Percentiles rank a stretch among this genome's conserved stretches.
Conservation (phyloP, 2,329 filamentous ascomycete genomes). For the Talaromyces sp. region DNA sequence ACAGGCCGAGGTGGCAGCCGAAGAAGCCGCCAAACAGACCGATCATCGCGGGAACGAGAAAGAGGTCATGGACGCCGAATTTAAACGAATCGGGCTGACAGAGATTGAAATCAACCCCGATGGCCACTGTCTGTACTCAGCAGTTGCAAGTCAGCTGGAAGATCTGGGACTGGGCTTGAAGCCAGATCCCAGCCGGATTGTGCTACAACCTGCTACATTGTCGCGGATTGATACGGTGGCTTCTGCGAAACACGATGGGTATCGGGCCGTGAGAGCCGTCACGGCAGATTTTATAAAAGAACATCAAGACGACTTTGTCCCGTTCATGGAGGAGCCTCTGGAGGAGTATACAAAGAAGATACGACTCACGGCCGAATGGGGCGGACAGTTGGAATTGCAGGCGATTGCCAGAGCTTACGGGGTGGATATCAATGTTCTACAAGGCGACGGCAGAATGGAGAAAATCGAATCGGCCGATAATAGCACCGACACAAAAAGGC, state of each 20-base stretch:
- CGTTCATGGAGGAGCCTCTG: constrained; percentile 79
- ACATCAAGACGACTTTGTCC: constrained; percentile 74
- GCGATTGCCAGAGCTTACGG: constrained; percentile 77
- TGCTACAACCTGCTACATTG: constrained; percentile 24
- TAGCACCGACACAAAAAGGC: constrained; percentile 46
- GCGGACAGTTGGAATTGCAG: constrained; percentile 82
- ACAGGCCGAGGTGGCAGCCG: constrained; percentile 59
- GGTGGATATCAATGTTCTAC: constrained; percentile 76
- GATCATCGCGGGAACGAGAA: constrained; percentile 68
- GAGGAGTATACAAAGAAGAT: constrained; percentile 70
- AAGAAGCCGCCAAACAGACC: constrained; percentile 69
- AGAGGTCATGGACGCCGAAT: constrained; percentile 62
- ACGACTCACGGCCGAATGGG: constrained; percentile 87
- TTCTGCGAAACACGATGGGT: constrained; percentile 43
- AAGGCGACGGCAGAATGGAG: constrained; percentile 73
- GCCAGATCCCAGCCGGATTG: constrained; percentile 31
- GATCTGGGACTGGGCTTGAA: constrained; percentile 38
- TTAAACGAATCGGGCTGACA: constrained; percentile 58
- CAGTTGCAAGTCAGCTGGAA: constrained; percentile 76
- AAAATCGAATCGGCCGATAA: constrained; percentile 57
- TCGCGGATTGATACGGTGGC: constrained; percentile 28
- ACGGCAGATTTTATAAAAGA: constrained; percentile 72
- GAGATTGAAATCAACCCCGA: constrained; percentile 82
- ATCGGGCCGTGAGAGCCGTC: constrained; percentile 61
- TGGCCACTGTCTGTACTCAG: constrained; percentile 91